Evolutionary conservation across 148 eudicot species (phyloP), one percentile per base, ranked within the genome.

Genomic region (Chenopodium quinoa): DNA sequence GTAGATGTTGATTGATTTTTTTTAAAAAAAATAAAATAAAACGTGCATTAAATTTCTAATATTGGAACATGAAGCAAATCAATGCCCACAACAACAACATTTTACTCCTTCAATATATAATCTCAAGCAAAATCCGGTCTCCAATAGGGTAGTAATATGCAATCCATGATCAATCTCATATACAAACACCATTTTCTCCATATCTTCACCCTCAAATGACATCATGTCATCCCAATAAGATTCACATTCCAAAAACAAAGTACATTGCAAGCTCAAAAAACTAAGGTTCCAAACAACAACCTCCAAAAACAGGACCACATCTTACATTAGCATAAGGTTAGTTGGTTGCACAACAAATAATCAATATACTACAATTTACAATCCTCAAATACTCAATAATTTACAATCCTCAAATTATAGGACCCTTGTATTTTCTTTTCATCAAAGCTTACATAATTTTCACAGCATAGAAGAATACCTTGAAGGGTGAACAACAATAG

Each of bases 381-480:
- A 31, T 31, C 32, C 32, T 31, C 2, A 31, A 31, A 31, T 31
- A 31, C 32, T 31, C 32, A 31, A 31, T 31, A 19, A 44, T 37
- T 71, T 62, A 31, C 64, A 78, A 67, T 74, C 73, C 56, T 65
- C 16, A 50, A 78, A 40, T 64, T 68, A 79, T 64, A 9, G 13
- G n/a, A 46, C 48, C 69, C 22, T 34, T 73, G 16, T 7, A 13
- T 32, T 71, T 71, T 23, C 5, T 23, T 60, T 52, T 34, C 63
- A 25, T 75, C 40, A 27, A 22, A 65, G 12, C 69, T 67, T 63
- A n/a, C 14, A 50, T 50, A 50, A 11, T 50, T 10, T 50, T 10
- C 54, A 1, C 75, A 75, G 58, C 47, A 31, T 22, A 78, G 62
- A 68, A 71, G 44, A 71, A 73, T 85, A 93, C 97, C 94, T 90